These are phyloP conservation scores for Trametes hirsuta DNA, from an alignment of 1,284 basidiomycete species.

Conservation along the genomic window DNA sequence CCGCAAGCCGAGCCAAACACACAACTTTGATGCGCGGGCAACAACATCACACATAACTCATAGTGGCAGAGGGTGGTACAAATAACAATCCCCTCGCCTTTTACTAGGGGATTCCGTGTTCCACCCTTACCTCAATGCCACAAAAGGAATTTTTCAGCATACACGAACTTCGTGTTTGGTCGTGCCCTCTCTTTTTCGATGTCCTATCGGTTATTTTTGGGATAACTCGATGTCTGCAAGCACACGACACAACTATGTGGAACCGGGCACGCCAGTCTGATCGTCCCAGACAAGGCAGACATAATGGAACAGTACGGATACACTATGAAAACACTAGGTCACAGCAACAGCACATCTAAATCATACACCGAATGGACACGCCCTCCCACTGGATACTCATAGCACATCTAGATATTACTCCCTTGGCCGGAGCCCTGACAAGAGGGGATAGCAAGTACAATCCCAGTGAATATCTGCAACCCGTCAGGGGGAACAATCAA, in stretches of 20 bases:
- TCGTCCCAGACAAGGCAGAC: too few species aligned
- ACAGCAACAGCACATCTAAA: not conserved
- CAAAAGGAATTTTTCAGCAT: constrained; percentile 56
- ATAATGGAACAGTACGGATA: too few species aligned
- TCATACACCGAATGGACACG: not conserved
- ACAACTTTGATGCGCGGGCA: constrained; percentile 20
- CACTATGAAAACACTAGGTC: too few species aligned
- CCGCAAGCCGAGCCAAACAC: constrained; percentile 38
- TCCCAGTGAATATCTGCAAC: constrained; percentile 3
- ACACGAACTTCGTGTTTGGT: constrained; percentile 32
- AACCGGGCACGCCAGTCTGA: constrained; percentile 37
- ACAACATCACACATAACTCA: too few species aligned
- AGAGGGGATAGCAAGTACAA: constrained; percentile 11
- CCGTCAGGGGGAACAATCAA: not conserved
- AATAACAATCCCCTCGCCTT: constrained; percentile 67
- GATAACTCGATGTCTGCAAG: too few species aligned
- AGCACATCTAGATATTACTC: not conserved
- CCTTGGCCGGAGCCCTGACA: not conserved
- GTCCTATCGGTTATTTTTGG: too few species aligned
- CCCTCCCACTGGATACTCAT: not conserved
- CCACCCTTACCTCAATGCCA: constrained; percentile 47
- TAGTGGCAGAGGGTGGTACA: constrained; percentile 54
- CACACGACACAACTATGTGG: constrained; percentile 32
- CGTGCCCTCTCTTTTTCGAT: not conserved
- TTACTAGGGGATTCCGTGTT: constrained; percentile 70